phyloP scores from a whole-genome alignment of 495 filamentous ascomycete species.

The Daldinia grandis region DNA sequence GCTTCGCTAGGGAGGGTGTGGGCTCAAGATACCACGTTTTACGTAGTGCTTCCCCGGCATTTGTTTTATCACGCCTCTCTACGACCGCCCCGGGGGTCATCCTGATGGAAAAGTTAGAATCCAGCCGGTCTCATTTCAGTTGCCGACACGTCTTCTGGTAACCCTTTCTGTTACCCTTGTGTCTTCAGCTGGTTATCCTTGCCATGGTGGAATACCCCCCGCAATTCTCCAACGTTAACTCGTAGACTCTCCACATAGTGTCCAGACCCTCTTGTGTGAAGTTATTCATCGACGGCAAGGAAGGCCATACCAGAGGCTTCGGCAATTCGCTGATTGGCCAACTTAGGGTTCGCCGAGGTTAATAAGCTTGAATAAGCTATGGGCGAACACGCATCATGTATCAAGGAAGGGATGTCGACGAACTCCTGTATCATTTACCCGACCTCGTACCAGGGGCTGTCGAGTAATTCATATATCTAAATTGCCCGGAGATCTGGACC shows the following conservation, averaged over 20 bases:
- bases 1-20: slow-evolving; percentile 24
- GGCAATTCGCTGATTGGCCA: slow-evolving; percentile 47
- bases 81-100: slow-evolving; percentile 27
- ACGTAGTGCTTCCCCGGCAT: slow-evolving; percentile 38
- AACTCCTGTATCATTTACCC: slow-evolving; percentile 25
- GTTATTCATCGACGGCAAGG: slow-evolving; percentile 16
- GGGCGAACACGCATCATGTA: slow-evolving; percentile 11
- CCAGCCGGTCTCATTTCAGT: slow-evolving; percentile 38
- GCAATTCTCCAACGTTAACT: slow-evolving; percentile 31
- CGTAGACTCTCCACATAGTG: slow-evolving; percentile 28
- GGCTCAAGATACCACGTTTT: slow-evolving; percentile 39
- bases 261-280: slow-evolving; percentile 29
- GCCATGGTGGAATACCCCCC: slow-evolving; percentile 30
- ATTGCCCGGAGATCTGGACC: slow-evolving; percentile 43
- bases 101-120: neutral
- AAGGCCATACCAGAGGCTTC: slow-evolving; percentile 19
- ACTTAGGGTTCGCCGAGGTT: slow-evolving; percentile 23
- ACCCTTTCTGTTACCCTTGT: slow-evolving; percentile 7
- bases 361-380: slow-evolving; percentile 38
- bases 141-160: slow-evolving; percentile 27
- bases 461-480: slow-evolving; percentile 42
- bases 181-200: slow-evolving; percentile 19
- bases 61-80: slow-evolving; percentile 29
- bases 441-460: slow-evolving; percentile 34
- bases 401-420: slow-evolving; percentile 20